phyloP scores from a whole-genome alignment of 805 yeast species.

The Scheffersomyces coipomensis region DNA sequence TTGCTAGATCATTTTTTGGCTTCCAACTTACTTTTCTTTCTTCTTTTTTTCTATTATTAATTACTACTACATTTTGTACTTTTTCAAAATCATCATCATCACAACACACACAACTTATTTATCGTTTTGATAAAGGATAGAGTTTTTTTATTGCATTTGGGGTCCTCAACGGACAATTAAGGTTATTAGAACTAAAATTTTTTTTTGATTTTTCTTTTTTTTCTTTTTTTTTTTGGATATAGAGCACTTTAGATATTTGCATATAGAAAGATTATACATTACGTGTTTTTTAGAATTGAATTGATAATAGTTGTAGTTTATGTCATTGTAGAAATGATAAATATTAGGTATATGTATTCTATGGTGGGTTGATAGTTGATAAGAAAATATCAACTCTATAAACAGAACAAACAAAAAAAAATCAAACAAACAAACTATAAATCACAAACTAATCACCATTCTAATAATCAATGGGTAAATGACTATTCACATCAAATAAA shows the following conservation, averaged over 20 bases:
- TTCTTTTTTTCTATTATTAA: constrained; percentile 1
- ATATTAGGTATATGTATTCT: no score
- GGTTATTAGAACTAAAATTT: constrained; percentile 13
- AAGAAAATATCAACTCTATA: no score
- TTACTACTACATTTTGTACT: constrained; percentile 4
- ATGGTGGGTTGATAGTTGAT: no score
- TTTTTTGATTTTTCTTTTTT: not conserved
- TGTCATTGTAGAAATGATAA: no score
- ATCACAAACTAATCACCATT: no score
- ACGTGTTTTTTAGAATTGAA: no score
- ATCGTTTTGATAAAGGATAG: constrained; percentile 23
- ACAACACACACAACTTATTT: constrained; percentile 1
- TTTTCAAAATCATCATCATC: not conserved
- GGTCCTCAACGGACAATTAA: constrained; percentile 52
- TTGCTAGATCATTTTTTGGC: no score
- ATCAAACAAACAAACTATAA: no score
- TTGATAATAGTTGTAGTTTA: no score
- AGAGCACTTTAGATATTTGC: not conserved
- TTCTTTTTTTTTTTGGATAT: no score
- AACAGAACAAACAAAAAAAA: no score
- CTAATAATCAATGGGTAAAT: constrained; percentile 4
- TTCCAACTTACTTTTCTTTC: constrained; percentile 5
- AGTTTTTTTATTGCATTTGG: constrained; percentile 44
- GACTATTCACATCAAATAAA: not conserved
- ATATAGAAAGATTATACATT: no score